Base-by-base conservation (phyloP, 345 rosid genomes). In the Salix brachista region DNA sequence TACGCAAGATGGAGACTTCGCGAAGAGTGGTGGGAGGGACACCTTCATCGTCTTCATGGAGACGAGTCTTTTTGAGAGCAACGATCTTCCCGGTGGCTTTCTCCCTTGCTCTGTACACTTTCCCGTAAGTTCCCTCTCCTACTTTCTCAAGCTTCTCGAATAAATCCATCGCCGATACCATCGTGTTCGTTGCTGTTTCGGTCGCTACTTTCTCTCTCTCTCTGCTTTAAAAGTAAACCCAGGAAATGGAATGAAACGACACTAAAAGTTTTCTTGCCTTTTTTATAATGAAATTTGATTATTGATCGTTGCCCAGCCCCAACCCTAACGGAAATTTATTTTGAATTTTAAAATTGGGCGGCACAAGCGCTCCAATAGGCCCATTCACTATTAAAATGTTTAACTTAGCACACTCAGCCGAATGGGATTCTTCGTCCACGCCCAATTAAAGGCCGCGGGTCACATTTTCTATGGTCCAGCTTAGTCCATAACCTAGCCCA, bases 1-100 rank as follows among this genome's bases (percentile, higher is more conserved):
- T 96, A 60, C 98, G 97, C 82, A 96, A 84, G 83, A 96, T 96
- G 72, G 99, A 96, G 83, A 96, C 90, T 87, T 93, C 99, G 12
- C 99, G 98, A 70, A 93, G 99, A 50, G 99, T 96, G 36, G 99
- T 96, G 66, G 99, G 91, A 66, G 98, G 99, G 75, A 93, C 99
- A 28, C 99, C 99, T 86, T 96, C 98, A 25, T 96, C 97, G 79
- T 96, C 99, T 73, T 92, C 99, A 52, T 89, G 93, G 77, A 96
- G 99, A 77, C 98, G 99, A 7, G 99, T 96, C 88, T 96, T 96
- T 90, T 96, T 96, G 3, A 96, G 91, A 21, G 99, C 99, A 5
- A 96, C 99, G 82, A 92, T 92, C 69, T 83, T 90, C 5, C 98
- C 97, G 0, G 98, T 96, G 23, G 98, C 92, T 82, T 89, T 91